Conservation (phyloP, 2,329 filamentous ascomycete genomes). For the Whalleya microplaca region DNA sequence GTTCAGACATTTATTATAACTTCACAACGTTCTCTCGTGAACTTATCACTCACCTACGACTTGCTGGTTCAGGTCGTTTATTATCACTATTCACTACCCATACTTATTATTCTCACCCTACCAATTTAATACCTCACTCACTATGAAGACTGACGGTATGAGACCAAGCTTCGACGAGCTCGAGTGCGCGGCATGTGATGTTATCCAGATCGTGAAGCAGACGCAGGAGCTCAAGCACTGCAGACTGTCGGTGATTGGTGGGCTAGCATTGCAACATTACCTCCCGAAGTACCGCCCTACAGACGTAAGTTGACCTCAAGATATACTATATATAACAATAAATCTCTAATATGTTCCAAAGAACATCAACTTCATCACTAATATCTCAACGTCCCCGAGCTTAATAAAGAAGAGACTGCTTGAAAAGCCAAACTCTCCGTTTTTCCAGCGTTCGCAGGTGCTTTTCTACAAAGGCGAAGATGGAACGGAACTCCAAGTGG, state of each 20-base stretch:
- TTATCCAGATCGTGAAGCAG: slow-evolving; percentile 34
- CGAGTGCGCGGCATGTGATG: slow-evolving; percentile 31
- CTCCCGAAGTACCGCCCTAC: slow-evolving; percentile 27
- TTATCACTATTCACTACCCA: background rate
- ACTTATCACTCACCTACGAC: too few species aligned
- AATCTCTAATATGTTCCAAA: slow-evolving; percentile 9
- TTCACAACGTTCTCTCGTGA: too few species aligned
- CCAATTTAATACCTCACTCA: too few species aligned
- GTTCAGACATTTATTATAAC: too few species aligned
- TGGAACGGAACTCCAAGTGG: slow-evolving; percentile 28
- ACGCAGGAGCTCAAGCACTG: slow-evolving; percentile 29
- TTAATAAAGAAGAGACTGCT: slow-evolving; percentile 29
- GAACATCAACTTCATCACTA: slow-evolving; percentile 35
- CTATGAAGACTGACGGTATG: background rate
- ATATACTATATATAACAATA: background rate
- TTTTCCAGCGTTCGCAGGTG: slow-evolving; percentile 21
- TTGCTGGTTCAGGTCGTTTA: slow-evolving; percentile 3
- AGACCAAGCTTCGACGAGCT: slow-evolving; percentile 20
- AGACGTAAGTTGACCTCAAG: slow-evolving; percentile 22
- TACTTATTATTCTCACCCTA: too few species aligned
- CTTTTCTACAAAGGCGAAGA: slow-evolving; percentile 27
- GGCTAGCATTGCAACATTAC: slow-evolving; percentile 33
- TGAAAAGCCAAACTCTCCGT: slow-evolving; percentile 28
- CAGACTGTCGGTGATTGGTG: slow-evolving; percentile 32
- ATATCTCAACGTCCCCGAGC: slow-evolving; percentile 26